Evolutionary conservation across 164 flowering plant genomes (phyloP).

Genomic region (Macadamia integrifolia): DNA sequence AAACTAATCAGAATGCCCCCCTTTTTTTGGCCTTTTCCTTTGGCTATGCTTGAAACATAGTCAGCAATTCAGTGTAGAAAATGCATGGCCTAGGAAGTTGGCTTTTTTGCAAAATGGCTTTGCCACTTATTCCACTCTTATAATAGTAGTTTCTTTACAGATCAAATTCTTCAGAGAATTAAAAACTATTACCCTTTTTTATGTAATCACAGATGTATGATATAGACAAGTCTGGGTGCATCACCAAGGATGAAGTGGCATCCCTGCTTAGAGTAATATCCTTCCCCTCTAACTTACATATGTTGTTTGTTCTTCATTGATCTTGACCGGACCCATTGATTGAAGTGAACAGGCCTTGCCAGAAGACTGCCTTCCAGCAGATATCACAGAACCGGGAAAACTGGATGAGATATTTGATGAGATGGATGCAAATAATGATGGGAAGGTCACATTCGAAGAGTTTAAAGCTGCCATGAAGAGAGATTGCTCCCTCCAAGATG

Average conservation of each 20-base stretch:
- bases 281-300: background rate
- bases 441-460: conserved; percentile 69
- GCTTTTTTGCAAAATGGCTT: no score
- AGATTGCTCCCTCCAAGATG: conserved; percentile 72
- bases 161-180: no score
- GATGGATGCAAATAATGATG: conserved; percentile 77
- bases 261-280: conserved; percentile 65
- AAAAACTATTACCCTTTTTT: background rate
- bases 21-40: no score
- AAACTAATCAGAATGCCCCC: background rate
- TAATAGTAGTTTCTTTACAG: no score
- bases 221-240: conserved; percentile 69
- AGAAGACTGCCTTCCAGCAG: conserved; percentile 60
- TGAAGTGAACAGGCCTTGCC: conserved; percentile 58
- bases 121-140: no score
- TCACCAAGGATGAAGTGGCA: conserved; percentile 72
- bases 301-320: background rate
- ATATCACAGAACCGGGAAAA: conserved; percentile 72
- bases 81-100: no score
- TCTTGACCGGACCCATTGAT: background rate
- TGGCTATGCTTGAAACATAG: no score
- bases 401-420: conserved; percentile 69
- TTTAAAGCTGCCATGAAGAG: conserved; percentile 82
- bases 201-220: conserved; percentile 56
- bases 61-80: no score